These are phyloP conservation scores for Pyronema domesticum DNA, from an alignment of 495 filamentous ascomycete species.

Conservation along the genomic window DNA sequence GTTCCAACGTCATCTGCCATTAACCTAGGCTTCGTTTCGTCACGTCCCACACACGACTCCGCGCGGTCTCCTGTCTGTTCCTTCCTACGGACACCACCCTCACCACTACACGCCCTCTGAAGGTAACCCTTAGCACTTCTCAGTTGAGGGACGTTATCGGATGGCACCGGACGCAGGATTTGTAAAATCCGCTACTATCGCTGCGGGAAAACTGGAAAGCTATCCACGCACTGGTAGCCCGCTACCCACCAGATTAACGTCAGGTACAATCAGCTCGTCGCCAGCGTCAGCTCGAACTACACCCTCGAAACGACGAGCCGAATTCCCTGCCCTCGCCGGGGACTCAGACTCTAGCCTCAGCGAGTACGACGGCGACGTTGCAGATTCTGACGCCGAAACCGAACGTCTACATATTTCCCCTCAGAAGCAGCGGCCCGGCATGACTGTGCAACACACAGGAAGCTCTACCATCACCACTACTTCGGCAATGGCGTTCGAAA, in stretches of 20 bases:
- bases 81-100: too few species aligned
- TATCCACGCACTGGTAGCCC: slow-evolving; percentile 9
- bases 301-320: slow-evolving; percentile 16
- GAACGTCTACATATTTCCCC: slow-evolving; percentile 90
- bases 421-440: slow-evolving; percentile 35
- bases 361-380: slow-evolving; percentile 61
- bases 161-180: slow-evolving; percentile 21
- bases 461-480: slow-evolving; percentile 17
- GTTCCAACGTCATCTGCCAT: too few species aligned
- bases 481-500: slow-evolving; percentile 17
- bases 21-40: too few species aligned
- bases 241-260: slow-evolving; percentile 5
- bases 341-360: slow-evolving; percentile 57
- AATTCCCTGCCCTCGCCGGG: slow-evolving; percentile 18
- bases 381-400: slow-evolving; percentile 95
- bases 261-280: slow-evolving; percentile 5
- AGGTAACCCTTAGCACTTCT: background rate
- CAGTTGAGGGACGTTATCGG: slow-evolving; percentile 12
- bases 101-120: too few species aligned
- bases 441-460: slow-evolving; percentile 17
- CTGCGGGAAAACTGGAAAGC: slow-evolving; percentile 16
- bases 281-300: background rate
- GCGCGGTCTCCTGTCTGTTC: too few species aligned
- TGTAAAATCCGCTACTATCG: slow-evolving; percentile 14
- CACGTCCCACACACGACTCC: too few species aligned